Percentiles rank a stretch among this genome's conserved stretches.
Evolutionary conservation across 352 stramenopile species (phyloP).

Genomic region (Plasmopara halstedii): DNA sequence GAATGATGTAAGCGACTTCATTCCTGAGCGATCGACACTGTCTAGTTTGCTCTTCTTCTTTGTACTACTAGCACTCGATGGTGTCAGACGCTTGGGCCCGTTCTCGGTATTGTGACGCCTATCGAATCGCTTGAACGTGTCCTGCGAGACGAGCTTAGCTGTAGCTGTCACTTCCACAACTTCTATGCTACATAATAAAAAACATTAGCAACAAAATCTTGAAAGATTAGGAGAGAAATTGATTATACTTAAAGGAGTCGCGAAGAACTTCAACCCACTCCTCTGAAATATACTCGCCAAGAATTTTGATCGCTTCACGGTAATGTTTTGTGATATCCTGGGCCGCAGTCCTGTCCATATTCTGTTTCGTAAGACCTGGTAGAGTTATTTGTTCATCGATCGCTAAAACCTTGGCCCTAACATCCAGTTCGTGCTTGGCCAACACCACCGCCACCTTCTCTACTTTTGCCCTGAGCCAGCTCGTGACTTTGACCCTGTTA

Average conservation of each 20-base stretch:
- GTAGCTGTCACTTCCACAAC: conserved; percentile 16
- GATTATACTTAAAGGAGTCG: conserved; percentile 46
- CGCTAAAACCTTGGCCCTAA: conserved; percentile 9
- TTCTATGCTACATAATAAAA: background rate
- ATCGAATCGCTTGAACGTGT: conserved; percentile 30
- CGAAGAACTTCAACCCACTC: conserved; percentile 39
- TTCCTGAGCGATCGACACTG: conserved; percentile 63
- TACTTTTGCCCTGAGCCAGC: conserved; percentile 51
- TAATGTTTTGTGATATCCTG: conserved; percentile 19
- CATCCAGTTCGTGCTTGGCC: conserved; percentile 23
- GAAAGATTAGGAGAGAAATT: background rate
- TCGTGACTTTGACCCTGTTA: conserved; percentile 42
- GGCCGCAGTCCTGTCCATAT: conserved; percentile 1
- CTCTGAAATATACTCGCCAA: conserved; percentile 46
- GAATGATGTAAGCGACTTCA: conserved; percentile 82
- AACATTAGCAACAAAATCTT: background rate
- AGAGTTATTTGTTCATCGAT: conserved; percentile 37
- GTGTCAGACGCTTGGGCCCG: conserved; percentile 32
- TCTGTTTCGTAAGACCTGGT: conserved; percentile 6
- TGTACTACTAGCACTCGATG: conserved; percentile 14
- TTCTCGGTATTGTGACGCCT: conserved; percentile 18
- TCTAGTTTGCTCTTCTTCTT: conserved; percentile 83
- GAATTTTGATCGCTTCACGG: conserved; percentile 46
- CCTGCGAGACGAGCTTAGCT: conserved; percentile 13
- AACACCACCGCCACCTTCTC: conserved; percentile 35